phyloP scores from a whole-genome alignment of 1,284 basidiomycete species.

The Cutaneotrichosporon curvatum region DNA sequence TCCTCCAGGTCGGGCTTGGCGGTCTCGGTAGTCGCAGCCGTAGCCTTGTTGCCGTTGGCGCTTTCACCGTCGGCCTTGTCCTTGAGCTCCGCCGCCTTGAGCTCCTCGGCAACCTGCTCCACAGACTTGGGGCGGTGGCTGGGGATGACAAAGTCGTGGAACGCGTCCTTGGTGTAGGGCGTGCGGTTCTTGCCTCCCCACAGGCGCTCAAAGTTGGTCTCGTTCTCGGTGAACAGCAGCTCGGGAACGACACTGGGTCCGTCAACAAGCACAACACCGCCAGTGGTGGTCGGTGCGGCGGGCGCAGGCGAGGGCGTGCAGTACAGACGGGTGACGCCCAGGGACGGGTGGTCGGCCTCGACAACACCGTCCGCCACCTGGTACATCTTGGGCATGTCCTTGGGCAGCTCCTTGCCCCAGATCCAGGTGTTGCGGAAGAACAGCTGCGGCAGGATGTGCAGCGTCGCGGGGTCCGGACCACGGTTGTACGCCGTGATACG shows the following conservation, averaged over 20 bases:
- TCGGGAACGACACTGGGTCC: conserved; percentile 65
- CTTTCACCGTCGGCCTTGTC: conserved; percentile 9
- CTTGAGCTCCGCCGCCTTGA: conserved; percentile 28
- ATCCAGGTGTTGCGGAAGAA: conserved; percentile 99
- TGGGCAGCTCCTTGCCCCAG: conserved; percentile 75
- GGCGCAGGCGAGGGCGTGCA: conserved; percentile 88
- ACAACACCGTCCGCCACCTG: conserved; percentile 55
- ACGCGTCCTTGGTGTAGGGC: conserved; percentile 90
- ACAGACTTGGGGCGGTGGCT: conserved; percentile 55
- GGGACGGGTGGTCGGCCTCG: conserved; percentile 63
- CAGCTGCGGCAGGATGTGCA: conserved; percentile 90
- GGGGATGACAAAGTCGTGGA: conserved; percentile 92
- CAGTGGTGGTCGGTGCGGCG: conserved; percentile 58
- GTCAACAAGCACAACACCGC: conserved; percentile 56
- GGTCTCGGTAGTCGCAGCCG: background rate
- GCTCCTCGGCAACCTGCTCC: conserved; percentile 33
- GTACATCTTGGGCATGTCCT: conserved; percentile 60
- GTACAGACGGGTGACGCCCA: conserved; percentile 74
- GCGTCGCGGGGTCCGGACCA: conserved; percentile 87
- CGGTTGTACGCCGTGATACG: conserved; percentile 96
- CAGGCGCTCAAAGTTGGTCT: conserved; percentile 87
- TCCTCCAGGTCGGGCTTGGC: conserved; percentile 19
- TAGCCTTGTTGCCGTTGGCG: background rate
- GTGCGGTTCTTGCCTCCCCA: conserved; percentile 80
- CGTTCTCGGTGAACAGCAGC: conserved; percentile 89